Conservation (phyloP, 148 eudicot species). For the Chenopodium formosanum region DNA sequence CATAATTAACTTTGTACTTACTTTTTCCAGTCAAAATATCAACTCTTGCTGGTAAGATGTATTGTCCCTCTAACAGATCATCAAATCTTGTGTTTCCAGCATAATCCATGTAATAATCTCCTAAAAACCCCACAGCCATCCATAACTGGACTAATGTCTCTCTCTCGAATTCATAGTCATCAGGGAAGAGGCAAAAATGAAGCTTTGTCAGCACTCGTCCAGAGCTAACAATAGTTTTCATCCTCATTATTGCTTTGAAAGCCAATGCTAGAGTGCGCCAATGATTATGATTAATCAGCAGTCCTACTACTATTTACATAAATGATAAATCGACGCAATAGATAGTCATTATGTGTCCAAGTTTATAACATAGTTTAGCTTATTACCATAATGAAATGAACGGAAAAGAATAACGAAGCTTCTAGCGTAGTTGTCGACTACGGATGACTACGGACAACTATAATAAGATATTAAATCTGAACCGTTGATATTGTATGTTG, state of each 20-base stretch:
- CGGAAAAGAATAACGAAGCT: too few species aligned
- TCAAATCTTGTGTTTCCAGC: not conserved
- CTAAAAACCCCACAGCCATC: not conserved
- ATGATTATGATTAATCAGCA: too few species aligned
- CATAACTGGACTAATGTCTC: constrained; percentile 8
- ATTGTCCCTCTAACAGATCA: not conserved
- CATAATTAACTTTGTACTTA: constrained; percentile 1
- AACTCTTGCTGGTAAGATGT: not conserved
- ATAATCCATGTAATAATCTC: too few species aligned
- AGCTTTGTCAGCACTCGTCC: not conserved
- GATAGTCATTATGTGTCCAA: too few species aligned
- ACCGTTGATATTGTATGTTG: too few species aligned
- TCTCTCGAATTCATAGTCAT: constrained; percentile 12
- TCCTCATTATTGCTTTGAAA: not conserved
- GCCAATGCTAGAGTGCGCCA: not conserved
- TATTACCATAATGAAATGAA: too few species aligned
- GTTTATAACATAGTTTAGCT: too few species aligned
- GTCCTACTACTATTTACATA: too few species aligned
- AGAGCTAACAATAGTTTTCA: not conserved
- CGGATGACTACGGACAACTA: too few species aligned
- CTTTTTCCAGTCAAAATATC: not conserved
- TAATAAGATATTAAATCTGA: too few species aligned
- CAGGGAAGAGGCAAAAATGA: not conserved
- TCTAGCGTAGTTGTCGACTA: too few species aligned
- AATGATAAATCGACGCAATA: too few species aligned